A percentile compares a stretch with the other conserved stretches of the same genome.
These are phyloP conservation scores for Penicillium sp. DNA, from an alignment of 2,329 filamentous ascomycete species.

Conservation along the genomic window DNA sequence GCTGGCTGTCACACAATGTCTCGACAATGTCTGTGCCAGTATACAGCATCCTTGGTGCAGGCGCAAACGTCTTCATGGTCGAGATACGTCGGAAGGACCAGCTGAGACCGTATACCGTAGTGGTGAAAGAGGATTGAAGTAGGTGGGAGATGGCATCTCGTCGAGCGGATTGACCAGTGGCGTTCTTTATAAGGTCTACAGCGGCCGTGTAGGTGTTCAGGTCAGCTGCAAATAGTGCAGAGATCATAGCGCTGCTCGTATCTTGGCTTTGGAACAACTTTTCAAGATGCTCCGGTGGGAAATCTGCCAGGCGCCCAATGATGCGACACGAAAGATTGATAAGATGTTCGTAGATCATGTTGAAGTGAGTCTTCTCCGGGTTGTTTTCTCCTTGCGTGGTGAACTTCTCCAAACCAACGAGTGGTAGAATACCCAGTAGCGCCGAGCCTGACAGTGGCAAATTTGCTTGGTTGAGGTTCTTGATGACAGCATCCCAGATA, in stretches of 20 bases:
- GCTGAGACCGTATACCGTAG: slow-evolving; percentile 59
- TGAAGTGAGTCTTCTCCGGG: slow-evolving; percentile 71
- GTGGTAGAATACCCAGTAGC: slow-evolving; percentile 67
- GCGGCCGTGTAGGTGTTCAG: slow-evolving; percentile 76
- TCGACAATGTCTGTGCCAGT: slow-evolving; percentile 64
- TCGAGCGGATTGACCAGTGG: slow-evolving; percentile 69
- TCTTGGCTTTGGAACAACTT: slow-evolving; percentile 68
- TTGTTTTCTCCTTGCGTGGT: slow-evolving; percentile 49
- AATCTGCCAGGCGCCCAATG: slow-evolving; percentile 77
- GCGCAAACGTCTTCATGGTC: slow-evolving; percentile 60
- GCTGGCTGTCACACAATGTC: slow-evolving; percentile 64
- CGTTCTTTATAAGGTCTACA: slow-evolving; percentile 78
- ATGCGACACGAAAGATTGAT: slow-evolving; percentile 69
- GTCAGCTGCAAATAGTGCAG: slow-evolving; percentile 79
- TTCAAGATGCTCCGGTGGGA: slow-evolving; percentile 68
- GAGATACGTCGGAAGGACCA: slow-evolving; percentile 59
- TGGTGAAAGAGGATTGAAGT: slow-evolving; percentile 58
- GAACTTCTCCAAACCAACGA: slow-evolving; percentile 77
- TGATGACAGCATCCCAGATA: slow-evolving; percentile 77
- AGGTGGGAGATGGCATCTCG: slow-evolving; percentile 63
- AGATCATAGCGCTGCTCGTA: slow-evolving; percentile 73
- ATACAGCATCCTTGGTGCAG: slow-evolving; percentile 62
- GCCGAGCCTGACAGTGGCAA: slow-evolving; percentile 74
- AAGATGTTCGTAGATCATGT: slow-evolving; percentile 66
- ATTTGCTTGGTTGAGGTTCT: slow-evolving; percentile 66